Conservation (phyloP, 1,284 basidiomycete species). For the Xerocomus alliaceus region DNA sequence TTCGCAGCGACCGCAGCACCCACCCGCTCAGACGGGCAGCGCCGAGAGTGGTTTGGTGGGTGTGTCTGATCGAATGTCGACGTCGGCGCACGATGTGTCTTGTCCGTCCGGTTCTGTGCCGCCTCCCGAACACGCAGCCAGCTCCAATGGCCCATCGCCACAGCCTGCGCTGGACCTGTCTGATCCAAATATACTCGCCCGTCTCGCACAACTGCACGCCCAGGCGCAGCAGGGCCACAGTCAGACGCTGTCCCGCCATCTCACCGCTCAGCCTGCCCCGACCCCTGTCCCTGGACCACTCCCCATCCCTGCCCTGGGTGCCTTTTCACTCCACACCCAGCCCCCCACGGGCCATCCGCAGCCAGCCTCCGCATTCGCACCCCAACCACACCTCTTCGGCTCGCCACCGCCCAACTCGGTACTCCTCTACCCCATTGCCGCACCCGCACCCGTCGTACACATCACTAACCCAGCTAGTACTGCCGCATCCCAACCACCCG, state of each 20-base stretch:
- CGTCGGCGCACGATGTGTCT: conserved; percentile 1
- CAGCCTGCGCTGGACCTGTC: conserved; percentile 28
- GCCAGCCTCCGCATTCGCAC: background rate
- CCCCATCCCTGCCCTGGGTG: background rate
- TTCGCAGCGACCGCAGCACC: too few species aligned
- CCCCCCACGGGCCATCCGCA: conserved; percentile 22
- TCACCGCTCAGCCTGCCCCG: conserved; percentile 1
- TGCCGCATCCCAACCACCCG: conserved; percentile 1
- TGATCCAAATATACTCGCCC: conserved; percentile 32
- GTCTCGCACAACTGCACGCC: conserved; percentile 34
- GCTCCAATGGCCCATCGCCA: conserved; percentile 5
- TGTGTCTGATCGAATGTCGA: conserved; percentile 16
- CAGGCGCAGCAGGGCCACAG: conserved; percentile 22
- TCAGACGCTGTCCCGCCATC: conserved; percentile 14
- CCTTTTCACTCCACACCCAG: conserved; percentile 6
- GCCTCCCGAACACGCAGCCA: conserved; percentile 7
- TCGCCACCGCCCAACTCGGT: background rate
- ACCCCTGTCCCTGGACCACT: background rate
- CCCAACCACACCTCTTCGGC: conserved; percentile 17
- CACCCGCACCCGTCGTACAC: conserved; percentile 4
- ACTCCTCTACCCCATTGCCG: background rate
- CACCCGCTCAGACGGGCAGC: too few species aligned
- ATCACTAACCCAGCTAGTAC: conserved; percentile 1
- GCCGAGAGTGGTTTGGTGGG: too few species aligned
- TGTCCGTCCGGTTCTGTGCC: conserved; percentile 5